Percentiles rank a stretch among this genome's conserved stretches.
phyloP scores from a whole-genome alignment of 768 basidiomycete genomes.

The Hypsizygus marmoreus region DNA sequence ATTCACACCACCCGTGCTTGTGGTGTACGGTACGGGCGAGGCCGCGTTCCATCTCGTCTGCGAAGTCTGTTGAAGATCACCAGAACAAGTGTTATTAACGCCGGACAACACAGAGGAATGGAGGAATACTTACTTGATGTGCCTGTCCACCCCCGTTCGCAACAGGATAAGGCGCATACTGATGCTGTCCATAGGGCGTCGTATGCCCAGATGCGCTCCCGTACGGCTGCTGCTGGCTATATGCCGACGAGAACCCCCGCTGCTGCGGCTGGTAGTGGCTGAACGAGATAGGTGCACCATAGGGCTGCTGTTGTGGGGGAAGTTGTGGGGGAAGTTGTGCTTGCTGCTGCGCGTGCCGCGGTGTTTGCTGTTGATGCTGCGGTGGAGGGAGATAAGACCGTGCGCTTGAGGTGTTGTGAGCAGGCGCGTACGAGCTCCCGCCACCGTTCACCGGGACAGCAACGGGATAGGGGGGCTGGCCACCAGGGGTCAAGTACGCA shows the following conservation, averaged over 20 bases:
- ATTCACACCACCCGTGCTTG: constrained; percentile 18
- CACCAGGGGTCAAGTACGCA: background rate
- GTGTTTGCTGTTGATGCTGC: constrained; percentile 10
- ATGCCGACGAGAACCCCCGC: constrained; percentile 34
- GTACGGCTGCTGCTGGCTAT: constrained; percentile 20
- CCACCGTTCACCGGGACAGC: constrained; percentile 15
- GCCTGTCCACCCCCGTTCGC: constrained; percentile 15
- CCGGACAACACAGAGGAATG: background rate
- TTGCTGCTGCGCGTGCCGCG: constrained; percentile 19
- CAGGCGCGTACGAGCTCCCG: constrained; percentile 8
- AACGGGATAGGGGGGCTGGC: background rate
- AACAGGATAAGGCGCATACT: constrained; percentile 13
- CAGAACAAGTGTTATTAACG: background rate
- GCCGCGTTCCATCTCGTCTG: constrained; percentile 21
- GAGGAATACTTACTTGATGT: constrained; percentile 15
- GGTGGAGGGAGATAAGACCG: constrained; percentile 1
- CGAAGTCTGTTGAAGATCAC: constrained; percentile 9
- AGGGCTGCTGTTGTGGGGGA: constrained; percentile 19
- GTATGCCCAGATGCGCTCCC: constrained; percentile 18
- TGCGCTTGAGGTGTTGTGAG: constrained; percentile 9
- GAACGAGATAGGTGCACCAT: constrained; percentile 36
- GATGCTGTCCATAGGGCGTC: constrained; percentile 24
- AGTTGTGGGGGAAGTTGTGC: constrained; percentile 15
- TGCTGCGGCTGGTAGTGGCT: constrained; percentile 51
- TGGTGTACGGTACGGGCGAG: constrained; percentile 20